Evolutionary conservation across 2,329 filamentous ascomycete genomes (phyloP), one percentile per base, ranked within the genome.

Genomic region (Aspergillus caelatus): DNA sequence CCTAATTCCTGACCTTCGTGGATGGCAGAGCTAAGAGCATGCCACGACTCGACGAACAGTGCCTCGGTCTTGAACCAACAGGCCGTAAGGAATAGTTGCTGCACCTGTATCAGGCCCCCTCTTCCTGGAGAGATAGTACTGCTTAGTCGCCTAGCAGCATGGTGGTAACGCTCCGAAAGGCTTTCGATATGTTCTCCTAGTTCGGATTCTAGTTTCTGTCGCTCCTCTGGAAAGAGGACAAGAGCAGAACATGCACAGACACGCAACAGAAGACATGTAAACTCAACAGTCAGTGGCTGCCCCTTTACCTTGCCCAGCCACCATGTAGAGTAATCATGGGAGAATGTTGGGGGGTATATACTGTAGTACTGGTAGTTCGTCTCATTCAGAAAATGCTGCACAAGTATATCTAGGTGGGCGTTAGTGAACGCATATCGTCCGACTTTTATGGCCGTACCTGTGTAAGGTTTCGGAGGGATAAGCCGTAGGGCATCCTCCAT

Each of bases 1-100:
- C 81, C 82, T 54, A 82, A 72, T 65, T 85, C 83, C 67, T 84
- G 82, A 0, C 82, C 83, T 50, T 82, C 80, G 8, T 79, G 80
- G 34, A 84, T 80, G 3, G 79, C 78, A 58, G 72, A 72, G 21
- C 78, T 74, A 10, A 85, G 66, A 3, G 78, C 71, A 73, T 84
- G 82, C 83, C 83, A 84, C 0, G 82, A 77, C 34, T 84, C 81
- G 1, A 81, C 77, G 67, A 83, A 84, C 23, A 77, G 75, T 16
- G 78, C 79, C 61, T 82, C 81, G 4, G 78, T 79, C 63, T 84
- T 84, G 50, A 78, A 79, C 82, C 82, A 85, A 26, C 76, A 74
- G 2, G 79, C 77, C 26, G 78, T 81, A 4, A 84, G 65, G 60
- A 84, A 83, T n/a, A 82, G 72, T 66, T 84, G 83, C 67, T 84